Evolutionary conservation across 2,329 filamentous ascomycete species (phyloP).

Genomic region (Colletotrichum sp.): DNA sequence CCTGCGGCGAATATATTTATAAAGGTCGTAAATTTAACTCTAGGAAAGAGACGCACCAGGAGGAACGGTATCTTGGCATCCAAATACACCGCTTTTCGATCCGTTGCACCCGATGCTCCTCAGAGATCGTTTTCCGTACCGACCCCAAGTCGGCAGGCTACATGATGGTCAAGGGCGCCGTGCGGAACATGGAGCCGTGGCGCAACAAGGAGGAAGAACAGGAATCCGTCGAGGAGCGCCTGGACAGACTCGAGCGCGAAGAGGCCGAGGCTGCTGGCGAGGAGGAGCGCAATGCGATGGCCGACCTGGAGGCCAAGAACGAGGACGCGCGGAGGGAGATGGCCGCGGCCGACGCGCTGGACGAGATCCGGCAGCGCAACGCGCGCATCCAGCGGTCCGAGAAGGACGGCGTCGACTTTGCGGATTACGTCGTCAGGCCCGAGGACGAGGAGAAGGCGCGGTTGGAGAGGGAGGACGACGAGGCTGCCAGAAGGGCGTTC

Average conservation of each 20-base stretch:
- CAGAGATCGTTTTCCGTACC: conserved; percentile 86
- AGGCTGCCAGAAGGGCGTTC: conserved; percentile 82
- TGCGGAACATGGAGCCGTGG: conserved; percentile 95
- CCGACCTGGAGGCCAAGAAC: conserved; percentile 92
- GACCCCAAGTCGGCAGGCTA: conserved; percentile 97
- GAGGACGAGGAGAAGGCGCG: conserved; percentile 66
- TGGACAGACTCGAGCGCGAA: conserved; percentile 84
- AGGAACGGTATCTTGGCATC: conserved; percentile 88
- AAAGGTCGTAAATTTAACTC: conserved; percentile 96
- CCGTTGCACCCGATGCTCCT: conserved; percentile 77
- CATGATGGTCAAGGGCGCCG: conserved; percentile 78
- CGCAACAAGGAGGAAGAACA: conserved; percentile 64
- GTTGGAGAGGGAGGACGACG: conserved; percentile 82
- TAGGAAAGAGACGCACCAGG: conserved; percentile 86
- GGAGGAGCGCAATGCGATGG: conserved; percentile 88
- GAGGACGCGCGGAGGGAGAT: conserved; percentile 93
- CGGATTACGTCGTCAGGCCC: conserved; percentile 55
- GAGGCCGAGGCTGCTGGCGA: conserved; percentile 67
- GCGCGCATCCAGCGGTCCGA: conserved; percentile 82
- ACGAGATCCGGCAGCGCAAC: conserved; percentile 93
- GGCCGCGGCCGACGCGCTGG: conserved; percentile 93
- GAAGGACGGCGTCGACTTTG: conserved; percentile 68
- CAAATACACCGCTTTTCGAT: conserved; percentile 85
- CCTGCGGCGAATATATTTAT: conserved; percentile 80
- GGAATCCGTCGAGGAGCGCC: conserved; percentile 85